Evolutionary conservation across 306 rosid genomes (phyloP).

Genomic region (Ochetophila trinervis): DNA sequence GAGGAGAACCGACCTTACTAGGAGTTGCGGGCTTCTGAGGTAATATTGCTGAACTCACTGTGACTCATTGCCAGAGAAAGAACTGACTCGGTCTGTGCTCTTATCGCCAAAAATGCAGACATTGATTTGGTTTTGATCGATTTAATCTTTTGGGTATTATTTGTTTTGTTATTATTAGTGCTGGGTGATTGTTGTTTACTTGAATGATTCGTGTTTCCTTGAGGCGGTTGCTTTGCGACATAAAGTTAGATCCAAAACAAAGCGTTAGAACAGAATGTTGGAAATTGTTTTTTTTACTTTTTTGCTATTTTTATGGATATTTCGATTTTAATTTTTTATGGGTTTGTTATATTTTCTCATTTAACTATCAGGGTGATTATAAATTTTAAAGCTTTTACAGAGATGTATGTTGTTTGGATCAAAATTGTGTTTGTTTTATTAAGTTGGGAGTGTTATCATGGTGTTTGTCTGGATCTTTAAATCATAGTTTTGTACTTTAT

Average conservation of each 20-base stretch:
- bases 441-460: slow-evolving; percentile 13
- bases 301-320: slow-evolving; percentile 16
- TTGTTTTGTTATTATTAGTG: slow-evolving; percentile 12
- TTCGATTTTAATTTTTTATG: slow-evolving; percentile 21
- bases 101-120: slow-evolving; percentile 36
- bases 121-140: slow-evolving; percentile 48
- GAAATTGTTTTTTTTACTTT: slow-evolving; percentile 17
- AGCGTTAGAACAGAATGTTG: slow-evolving; percentile 17
- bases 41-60: slow-evolving; percentile 40
- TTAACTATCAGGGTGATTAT: slow-evolving; percentile 29
- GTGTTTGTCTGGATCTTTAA: slow-evolving; percentile 24
- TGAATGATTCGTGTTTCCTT: slow-evolving; percentile 7
- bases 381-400: slow-evolving; percentile 9
- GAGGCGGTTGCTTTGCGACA: slow-evolving; percentile 26
- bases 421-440: slow-evolving; percentile 23
- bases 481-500: slow-evolving; percentile 20
- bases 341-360: slow-evolving; percentile 19
- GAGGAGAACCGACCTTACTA: slow-evolving; percentile 46
- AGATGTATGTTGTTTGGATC: slow-evolving; percentile 29
- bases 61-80: slow-evolving; percentile 31
- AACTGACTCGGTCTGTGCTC: slow-evolving; percentile 40
- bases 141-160: slow-evolving; percentile 29
- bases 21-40: slow-evolving; percentile 27
- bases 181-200: slow-evolving; percentile 16
- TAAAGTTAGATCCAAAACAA: slow-evolving; percentile 41